Base-by-base conservation (phyloP, 768 basidiomycete genomes). In the Tricholoma terreum region DNA sequence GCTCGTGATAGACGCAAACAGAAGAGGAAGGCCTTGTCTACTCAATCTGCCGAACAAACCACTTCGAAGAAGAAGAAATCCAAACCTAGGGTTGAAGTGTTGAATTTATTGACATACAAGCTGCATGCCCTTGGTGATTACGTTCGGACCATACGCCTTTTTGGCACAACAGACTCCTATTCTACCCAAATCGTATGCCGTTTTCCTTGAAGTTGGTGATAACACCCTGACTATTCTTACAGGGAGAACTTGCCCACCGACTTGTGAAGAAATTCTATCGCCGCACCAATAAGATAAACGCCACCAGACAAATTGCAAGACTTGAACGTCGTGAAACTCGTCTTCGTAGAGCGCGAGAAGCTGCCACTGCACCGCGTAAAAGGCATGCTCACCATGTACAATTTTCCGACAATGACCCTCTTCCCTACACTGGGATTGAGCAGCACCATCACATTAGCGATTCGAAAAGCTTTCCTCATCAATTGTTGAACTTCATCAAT, bases 231-330 rank as follows among this genome's bases (percentile, higher is more conserved):
- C n/a, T n/a, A n/a, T n/a, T n/a, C n/a, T n/a, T 2, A 2, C 27
- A 64, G 59, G 63, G 59, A 5, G 62, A 65, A 31, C 61, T 61
- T 38, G 59, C 63, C 45, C 64, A 65, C 36, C 50, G 56, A 14
- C 48, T 40, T 15, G 54, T 56, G 2, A 64, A 62, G 42, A 21
- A 21, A 6, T 30, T 54, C 15, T 62, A 58, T 35, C 40, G 12
- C 4, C 54, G 54, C 31, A 63, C 60, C 6, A 57, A 42, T 15
- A 49, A 55, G 11, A 58, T 57, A 19, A 12, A 34, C 4, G 45
- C 59, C 14, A 22, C 42, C 6, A 27, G 24, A 9, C 61, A 64
- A 34, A 36, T 64, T 5, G 36, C 61, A 7, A 49, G 56, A 43
- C 59, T 57, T 36, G 63, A 64, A 34, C 49, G 49, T 3, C 52